Conservation (phyloP, 257 asterid genomes). For the Solanum stenotomum region DNA sequence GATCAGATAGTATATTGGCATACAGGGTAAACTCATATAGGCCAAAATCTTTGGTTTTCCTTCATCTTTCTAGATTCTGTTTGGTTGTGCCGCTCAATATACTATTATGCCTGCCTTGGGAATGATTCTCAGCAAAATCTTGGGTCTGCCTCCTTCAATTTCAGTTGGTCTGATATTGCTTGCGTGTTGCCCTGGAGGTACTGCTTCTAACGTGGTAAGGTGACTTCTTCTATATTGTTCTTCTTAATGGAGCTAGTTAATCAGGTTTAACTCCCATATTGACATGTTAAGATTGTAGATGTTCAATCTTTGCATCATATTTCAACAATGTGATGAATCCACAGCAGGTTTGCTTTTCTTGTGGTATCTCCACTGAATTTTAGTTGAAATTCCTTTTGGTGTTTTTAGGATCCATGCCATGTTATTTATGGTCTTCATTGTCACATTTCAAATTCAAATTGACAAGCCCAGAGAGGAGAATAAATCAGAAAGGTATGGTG, state of each 20-base stretch:
- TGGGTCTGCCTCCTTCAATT: conserved; percentile 73
- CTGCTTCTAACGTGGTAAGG: conserved; percentile 94
- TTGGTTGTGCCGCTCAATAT: conserved; percentile 82
- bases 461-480: too few species aligned
- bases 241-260: background rate
- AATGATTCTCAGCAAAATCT: conserved; percentile 46
- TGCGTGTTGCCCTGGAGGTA: conserved; percentile 91
- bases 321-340: background rate
- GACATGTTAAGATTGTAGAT: background rate
- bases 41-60: background rate
- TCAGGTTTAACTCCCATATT: background rate
- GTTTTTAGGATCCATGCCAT: background rate
- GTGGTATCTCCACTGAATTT: background rate
- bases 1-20: background rate
- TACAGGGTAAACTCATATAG: background rate
- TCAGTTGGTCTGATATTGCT: conserved; percentile 82
- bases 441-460: background rate
- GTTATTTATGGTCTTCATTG: background rate
- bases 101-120: conserved; percentile 79
- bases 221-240: background rate
- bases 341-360: background rate
- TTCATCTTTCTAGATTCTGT: conserved; percentile 48
- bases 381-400: background rate
- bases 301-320: background rate
- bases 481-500: background rate